phyloP scores from a whole-genome alignment of 345 rosid genomes.

The Melaleuca quinquenervia region DNA sequence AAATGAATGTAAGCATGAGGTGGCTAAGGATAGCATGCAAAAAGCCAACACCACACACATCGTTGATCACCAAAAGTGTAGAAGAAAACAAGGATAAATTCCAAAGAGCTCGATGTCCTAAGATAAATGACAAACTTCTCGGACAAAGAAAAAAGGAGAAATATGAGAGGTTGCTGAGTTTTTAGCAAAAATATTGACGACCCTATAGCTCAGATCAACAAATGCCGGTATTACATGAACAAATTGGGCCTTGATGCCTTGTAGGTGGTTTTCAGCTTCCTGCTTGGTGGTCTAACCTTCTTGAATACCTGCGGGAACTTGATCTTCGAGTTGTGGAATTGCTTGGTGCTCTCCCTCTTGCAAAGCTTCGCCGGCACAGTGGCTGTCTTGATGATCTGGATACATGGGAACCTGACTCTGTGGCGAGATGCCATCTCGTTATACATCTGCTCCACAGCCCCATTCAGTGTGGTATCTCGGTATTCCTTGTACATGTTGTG shows the following conservation, averaged over 20 bases:
- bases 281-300: constrained; percentile 25
- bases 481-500: constrained; percentile 33
- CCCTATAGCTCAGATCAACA: not conserved
- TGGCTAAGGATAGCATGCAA: not conserved
- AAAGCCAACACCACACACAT: not conserved
- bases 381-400: constrained; percentile 27
- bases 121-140: not conserved
- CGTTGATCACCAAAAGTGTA: not conserved
- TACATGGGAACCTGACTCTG: constrained; percentile 26
- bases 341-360: constrained; percentile 31
- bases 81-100: not conserved
- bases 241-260: constrained; percentile 31
- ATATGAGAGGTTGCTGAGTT: not conserved
- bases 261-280: constrained; percentile 29
- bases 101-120: not conserved
- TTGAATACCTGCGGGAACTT: constrained; percentile 26
- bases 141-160: not conserved
- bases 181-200: not conserved
- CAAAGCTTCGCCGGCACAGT: constrained; percentile 27
- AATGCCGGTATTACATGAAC: constrained; percentile 6
- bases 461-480: constrained; percentile 22
- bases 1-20: not conserved
- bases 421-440: constrained; percentile 31
- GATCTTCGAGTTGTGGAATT: constrained; percentile 26
- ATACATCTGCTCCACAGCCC: constrained; percentile 28